Conservation (phyloP, 345 rosid genomes). For the Moricandia moricandioides region DNA sequence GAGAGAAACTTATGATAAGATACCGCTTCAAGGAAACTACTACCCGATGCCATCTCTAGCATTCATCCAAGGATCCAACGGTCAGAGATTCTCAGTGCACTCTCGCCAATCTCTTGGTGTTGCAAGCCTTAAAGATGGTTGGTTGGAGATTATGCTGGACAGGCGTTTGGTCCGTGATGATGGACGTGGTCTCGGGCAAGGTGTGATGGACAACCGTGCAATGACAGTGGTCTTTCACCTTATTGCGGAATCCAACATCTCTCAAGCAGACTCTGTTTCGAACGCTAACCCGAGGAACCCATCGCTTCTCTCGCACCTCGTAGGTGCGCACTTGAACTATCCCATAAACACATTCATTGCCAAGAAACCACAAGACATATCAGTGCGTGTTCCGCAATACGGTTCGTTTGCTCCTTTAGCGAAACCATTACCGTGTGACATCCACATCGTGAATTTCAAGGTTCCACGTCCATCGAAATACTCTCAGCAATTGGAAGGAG, state of each 20-base stretch:
- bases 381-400: slow-evolving; percentile 46
- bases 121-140: slow-evolving; percentile 76
- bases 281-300: slow-evolving; percentile 60
- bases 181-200: slow-evolving; percentile 99
- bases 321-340: slow-evolving; percentile 77
- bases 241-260: slow-evolving; percentile 61
- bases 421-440: slow-evolving; percentile 74
- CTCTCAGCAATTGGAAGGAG: slow-evolving; percentile 49
- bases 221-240: slow-evolving; percentile 75
- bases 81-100: slow-evolving; percentile 81
- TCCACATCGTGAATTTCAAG: slow-evolving; percentile 84
- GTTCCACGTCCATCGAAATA: slow-evolving; percentile 75
- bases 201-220: slow-evolving; percentile 85
- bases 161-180: slow-evolving; percentile 81
- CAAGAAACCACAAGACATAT: slow-evolving; percentile 67
- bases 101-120: slow-evolving; percentile 88
- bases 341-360: slow-evolving; percentile 78
- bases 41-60: slow-evolving; percentile 98
- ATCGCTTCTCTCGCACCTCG: slow-evolving; percentile 74
- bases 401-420: slow-evolving; percentile 70
- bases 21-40: slow-evolving; percentile 95
- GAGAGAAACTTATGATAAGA: slow-evolving; percentile 90
- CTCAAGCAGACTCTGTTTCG: slow-evolving; percentile 49
- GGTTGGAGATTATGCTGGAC: slow-evolving; percentile 96
- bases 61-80: slow-evolving; percentile 82